Conservation (phyloP, 1,284 basidiomycete species). For the Flammula alnicola region DNA sequence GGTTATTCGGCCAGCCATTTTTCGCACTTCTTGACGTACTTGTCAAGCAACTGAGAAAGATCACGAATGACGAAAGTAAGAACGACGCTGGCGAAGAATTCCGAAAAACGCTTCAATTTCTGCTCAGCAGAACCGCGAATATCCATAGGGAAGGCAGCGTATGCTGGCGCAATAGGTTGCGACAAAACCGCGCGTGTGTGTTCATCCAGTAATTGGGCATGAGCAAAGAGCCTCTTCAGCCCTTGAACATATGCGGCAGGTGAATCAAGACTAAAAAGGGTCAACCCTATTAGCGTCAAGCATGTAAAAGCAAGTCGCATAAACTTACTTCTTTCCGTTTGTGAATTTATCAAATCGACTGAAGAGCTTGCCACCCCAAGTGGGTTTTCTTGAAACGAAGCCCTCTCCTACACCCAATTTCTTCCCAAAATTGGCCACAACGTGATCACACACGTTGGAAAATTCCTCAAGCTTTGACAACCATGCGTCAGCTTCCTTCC, state of each 20-base stretch:
- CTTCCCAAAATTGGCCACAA: conserved; percentile 85
- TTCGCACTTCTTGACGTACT: conserved; percentile 89
- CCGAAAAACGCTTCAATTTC: conserved; percentile 79
- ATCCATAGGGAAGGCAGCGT: conserved; percentile 70
- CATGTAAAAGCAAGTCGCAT: conserved; percentile 16
- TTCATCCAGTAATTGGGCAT: conserved; percentile 84
- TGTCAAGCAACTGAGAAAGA: conserved; percentile 85
- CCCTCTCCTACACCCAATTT: conserved; percentile 89
- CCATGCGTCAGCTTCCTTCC: conserved; percentile 77
- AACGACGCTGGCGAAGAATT: conserved; percentile 91
- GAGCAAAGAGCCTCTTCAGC: conserved; percentile 75
- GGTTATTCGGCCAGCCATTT: conserved; percentile 81
- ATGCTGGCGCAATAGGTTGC: conserved; percentile 68
- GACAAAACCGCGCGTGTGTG: conserved; percentile 79
- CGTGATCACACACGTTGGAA: conserved; percentile 79
- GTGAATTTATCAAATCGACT: conserved; percentile 90
- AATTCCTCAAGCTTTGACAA: conserved; percentile 71
- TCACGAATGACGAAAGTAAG: conserved; percentile 91
- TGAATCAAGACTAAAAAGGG: conserved; percentile 74
- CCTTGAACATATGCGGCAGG: conserved; percentile 85
- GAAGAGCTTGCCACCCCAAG: conserved; percentile 83
- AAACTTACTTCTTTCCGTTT: conserved; percentile 83
- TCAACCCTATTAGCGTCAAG: conserved; percentile 13
- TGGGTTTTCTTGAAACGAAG: conserved; percentile 81
- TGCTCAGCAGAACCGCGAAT: conserved; percentile 70